phyloP scores from a whole-genome alignment of 148 eudicot genomes.

The Chenopodium berlandieri region DNA sequence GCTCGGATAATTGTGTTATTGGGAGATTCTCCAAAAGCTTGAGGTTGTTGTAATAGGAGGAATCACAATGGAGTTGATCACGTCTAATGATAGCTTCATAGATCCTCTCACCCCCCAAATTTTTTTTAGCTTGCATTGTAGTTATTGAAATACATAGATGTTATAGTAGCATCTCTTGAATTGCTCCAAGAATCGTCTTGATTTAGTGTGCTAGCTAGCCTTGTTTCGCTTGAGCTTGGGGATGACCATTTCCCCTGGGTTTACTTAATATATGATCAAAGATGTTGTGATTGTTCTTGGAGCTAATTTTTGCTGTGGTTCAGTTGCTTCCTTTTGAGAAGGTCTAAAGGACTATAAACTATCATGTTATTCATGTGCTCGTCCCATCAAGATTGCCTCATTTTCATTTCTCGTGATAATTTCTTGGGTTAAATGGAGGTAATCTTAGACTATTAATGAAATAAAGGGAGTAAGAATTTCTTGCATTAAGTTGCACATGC shows the following conservation, averaged over 20 bases:
- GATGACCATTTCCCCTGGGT: not conserved
- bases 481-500: too few species aligned
- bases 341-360: too few species aligned
- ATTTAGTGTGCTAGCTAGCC: conserved; percentile 20
- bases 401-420: too few species aligned
- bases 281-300: too few species aligned
- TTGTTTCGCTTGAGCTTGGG: not conserved
- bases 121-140: conserved; percentile 8
- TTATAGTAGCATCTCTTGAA: conserved; percentile 11
- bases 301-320: too few species aligned
- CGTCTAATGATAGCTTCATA: conserved; percentile 1
- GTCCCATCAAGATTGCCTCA: too few species aligned
- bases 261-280: not conserved
- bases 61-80: not conserved
- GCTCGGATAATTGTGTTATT: not conserved
- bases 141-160: conserved; percentile 17
- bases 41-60: not conserved
- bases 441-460: too few species aligned
- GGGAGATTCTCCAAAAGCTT: conserved; percentile 3
- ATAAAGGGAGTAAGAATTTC: too few species aligned
- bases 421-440: too few species aligned
- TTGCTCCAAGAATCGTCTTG: not conserved
- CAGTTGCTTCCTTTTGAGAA: too few species aligned
- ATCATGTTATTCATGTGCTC: too few species aligned
- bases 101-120: too few species aligned